phyloP scores from a whole-genome alignment of 208 protist genomes.

The Endotrypanum monterogeii region DNA sequence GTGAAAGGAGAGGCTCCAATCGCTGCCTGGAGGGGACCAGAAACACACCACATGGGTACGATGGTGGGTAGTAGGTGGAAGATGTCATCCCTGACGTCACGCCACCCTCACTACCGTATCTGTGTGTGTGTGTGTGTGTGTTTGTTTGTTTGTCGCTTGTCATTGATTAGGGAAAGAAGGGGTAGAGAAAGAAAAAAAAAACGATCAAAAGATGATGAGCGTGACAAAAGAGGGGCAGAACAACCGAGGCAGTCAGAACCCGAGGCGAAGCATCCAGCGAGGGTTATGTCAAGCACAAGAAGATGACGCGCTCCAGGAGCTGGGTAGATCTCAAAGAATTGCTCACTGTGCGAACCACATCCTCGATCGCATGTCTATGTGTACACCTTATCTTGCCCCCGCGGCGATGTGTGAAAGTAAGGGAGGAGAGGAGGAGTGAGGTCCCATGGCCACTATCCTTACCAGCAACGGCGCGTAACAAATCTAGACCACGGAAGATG shows the following conservation, averaged over 20 bases:
- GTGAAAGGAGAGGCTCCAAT: slow-evolving; percentile 35
- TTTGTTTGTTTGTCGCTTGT: background rate
- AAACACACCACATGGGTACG: slow-evolving; percentile 48
- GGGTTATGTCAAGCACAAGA: too few relatives aligned
- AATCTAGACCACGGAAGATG: background rate
- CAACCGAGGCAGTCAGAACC: background rate
- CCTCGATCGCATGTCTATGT: too few relatives aligned
- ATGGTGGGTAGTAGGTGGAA: slow-evolving; percentile 9
- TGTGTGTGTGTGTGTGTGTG: background rate
- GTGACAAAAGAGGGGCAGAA: background rate
- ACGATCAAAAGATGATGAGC: too few relatives aligned
- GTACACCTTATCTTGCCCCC: too few relatives aligned
- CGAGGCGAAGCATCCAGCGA: too few relatives aligned
- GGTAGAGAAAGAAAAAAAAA: background rate
- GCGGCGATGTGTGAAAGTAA: too few relatives aligned
- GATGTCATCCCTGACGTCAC: background rate
- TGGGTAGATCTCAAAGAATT: too few relatives aligned
- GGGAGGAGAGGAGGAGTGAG: too few relatives aligned
- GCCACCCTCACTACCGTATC: background rate
- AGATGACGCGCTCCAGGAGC: too few relatives aligned
- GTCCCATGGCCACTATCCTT: too few relatives aligned
- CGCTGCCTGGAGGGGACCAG: slow-evolving; percentile 32
- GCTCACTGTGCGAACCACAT: too few relatives aligned
- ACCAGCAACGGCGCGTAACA: background rate
- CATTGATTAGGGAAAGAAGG: background rate